A percentile compares a stretch with the other conserved stretches of the same genome.
Conservation (phyloP, 768 basidiomycete species). For the Boletus tylopilopsis region DNA sequence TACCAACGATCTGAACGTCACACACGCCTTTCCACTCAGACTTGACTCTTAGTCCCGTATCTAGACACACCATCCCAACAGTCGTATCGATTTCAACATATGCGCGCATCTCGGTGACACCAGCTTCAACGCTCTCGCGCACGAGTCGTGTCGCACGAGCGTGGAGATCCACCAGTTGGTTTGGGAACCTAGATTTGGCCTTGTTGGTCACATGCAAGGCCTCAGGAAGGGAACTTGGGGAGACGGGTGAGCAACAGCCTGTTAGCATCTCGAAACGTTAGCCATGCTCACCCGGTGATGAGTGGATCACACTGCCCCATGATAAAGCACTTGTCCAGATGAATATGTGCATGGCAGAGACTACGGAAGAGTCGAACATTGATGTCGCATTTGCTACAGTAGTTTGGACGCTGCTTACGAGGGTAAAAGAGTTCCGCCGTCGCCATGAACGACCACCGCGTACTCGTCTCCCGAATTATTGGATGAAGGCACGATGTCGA, state of each 20-base stretch:
- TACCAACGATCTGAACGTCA: constrained; percentile 58
- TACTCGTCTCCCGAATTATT: background rate
- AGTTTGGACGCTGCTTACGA: constrained; percentile 21
- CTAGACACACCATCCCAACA: constrained; percentile 52
- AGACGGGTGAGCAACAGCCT: background rate
- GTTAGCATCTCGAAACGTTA: background rate
- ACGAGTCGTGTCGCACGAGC: constrained; percentile 51
- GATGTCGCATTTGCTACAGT: constrained; percentile 14
- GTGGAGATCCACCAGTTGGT: constrained; percentile 43
- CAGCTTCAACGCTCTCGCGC: constrained; percentile 52
- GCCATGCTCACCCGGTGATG: constrained; percentile 44
- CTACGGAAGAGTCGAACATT: constrained; percentile 18
- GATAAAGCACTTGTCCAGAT: constrained; percentile 68
- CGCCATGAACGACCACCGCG: constrained; percentile 18
- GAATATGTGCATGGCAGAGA: constrained; percentile 61
- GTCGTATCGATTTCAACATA: constrained; percentile 61
- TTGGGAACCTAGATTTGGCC: constrained; percentile 49
- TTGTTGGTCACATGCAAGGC: constrained; percentile 49
- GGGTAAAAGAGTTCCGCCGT: constrained; percentile 30
- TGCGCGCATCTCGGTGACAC: constrained; percentile 66
- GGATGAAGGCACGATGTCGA: constrained; percentile 20
- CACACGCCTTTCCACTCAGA: constrained; percentile 43
- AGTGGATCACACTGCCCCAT: constrained; percentile 52
- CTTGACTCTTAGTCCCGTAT: constrained; percentile 47
- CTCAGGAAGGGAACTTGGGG: constrained; percentile 49